A percentile compares a stretch with the other conserved stretches of the same genome.
Evolutionary conservation across 768 basidiomycete species (phyloP).

Genomic region (Lactarius psammicola): DNA sequence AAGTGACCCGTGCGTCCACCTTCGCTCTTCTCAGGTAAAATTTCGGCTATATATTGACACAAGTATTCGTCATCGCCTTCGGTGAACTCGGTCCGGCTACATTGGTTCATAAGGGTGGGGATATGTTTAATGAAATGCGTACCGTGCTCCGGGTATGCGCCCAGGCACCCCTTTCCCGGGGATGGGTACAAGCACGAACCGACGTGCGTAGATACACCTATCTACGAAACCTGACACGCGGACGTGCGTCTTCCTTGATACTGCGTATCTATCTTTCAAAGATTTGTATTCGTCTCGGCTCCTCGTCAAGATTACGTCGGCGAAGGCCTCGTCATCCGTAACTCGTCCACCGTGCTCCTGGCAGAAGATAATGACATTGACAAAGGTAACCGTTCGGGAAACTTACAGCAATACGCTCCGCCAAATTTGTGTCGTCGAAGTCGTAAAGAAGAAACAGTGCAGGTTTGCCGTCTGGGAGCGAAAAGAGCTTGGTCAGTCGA

Average conservation of each 20-base stretch:
- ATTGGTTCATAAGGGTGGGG: background rate
- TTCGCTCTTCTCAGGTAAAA: conserved; percentile 18
- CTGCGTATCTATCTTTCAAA: conserved; percentile 21
- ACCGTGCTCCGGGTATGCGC: conserved; percentile 13
- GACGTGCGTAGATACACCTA: conserved; percentile 15
- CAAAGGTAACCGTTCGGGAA: background rate
- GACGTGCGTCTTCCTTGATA: conserved; percentile 23
- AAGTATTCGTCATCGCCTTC: conserved; percentile 19
- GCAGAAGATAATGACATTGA: background rate
- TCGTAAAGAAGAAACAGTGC: conserved; percentile 13
- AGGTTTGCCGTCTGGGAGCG: conserved; percentile 7
- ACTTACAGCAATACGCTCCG: conserved; percentile 27
- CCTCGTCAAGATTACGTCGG: conserved; percentile 22
- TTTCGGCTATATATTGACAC: conserved; percentile 21
- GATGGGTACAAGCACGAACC: conserved; percentile 13
- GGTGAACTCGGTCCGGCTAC: conserved; percentile 21
- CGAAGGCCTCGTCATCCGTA: conserved; percentile 5
- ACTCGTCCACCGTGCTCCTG: conserved; percentile 25
- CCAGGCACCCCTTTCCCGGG: conserved; percentile 6
- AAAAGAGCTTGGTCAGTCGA: conserved; percentile 4
- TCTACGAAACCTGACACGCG: conserved; percentile 27
- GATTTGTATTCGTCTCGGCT: conserved; percentile 9
- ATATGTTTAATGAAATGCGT: background rate
- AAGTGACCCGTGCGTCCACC: conserved; percentile 22
- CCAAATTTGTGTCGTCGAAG: conserved; percentile 9